Conservation (phyloP, 2,329 filamentous ascomycete species). For the Penicillium sp. region DNA sequence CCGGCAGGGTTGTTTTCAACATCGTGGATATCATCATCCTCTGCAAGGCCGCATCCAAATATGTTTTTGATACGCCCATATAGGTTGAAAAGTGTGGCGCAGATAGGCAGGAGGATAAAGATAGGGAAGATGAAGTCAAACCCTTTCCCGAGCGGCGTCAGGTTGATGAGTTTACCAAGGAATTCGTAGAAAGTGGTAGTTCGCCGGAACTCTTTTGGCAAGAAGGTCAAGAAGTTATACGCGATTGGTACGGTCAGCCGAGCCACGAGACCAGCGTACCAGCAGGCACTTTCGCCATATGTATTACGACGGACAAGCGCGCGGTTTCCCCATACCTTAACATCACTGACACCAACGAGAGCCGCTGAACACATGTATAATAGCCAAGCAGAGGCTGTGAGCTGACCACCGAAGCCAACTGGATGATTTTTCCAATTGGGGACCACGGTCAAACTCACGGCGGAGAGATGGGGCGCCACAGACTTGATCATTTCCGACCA, state of each 20-base stretch:
- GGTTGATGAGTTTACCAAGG: slow-evolving; percentile 75
- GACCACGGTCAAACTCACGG: slow-evolving; percentile 60
- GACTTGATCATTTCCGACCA: slow-evolving; percentile 93
- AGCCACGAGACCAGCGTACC: slow-evolving; percentile 91
- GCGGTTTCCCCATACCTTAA: slow-evolving; percentile 96
- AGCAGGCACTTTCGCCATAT: slow-evolving; percentile 87
- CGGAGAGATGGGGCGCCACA: slow-evolving; percentile 72
- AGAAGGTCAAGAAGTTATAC: slow-evolving; percentile 95
- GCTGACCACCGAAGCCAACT: slow-evolving; percentile 81
- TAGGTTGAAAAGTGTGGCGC: slow-evolving; percentile 81
- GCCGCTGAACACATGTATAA: slow-evolving; percentile 94
- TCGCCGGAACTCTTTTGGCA: slow-evolving; percentile 68
- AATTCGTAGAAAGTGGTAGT: slow-evolving; percentile 85
- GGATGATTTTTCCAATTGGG: slow-evolving; percentile 70
- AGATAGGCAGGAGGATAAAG: slow-evolving; percentile 80
- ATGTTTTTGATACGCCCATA: slow-evolving; percentile 77
- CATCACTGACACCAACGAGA: slow-evolving; percentile 81
- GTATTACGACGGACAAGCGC: slow-evolving; percentile 88
- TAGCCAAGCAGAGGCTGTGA: slow-evolving; percentile 83
- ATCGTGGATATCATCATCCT: slow-evolving; percentile 66
- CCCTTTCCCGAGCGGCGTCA: slow-evolving; percentile 76
- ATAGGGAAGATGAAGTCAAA: slow-evolving; percentile 89
- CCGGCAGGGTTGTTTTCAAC: slow-evolving; percentile 59
- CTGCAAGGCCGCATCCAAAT: slow-evolving; percentile 75
- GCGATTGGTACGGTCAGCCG: slow-evolving; percentile 87